Conservation (phyloP, 768 basidiomycete species). For the Paxillus ammoniavirescens region DNA sequence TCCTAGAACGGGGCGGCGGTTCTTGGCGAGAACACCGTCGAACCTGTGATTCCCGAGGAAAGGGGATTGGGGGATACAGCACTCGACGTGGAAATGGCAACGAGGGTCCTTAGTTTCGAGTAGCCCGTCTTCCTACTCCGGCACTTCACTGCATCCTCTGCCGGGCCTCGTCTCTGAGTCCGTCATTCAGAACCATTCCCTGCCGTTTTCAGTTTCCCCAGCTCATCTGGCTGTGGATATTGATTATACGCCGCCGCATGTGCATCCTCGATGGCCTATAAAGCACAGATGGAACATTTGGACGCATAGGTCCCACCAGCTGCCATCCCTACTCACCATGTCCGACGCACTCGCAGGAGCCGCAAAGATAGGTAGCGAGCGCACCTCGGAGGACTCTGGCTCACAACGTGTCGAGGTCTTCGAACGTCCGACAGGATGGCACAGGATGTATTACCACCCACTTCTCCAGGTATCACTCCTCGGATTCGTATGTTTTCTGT, state of each 20-base stretch:
- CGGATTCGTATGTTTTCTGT: constrained; percentile 63
- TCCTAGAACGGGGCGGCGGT: background rate
- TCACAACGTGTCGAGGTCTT: constrained; percentile 29
- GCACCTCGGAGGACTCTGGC: constrained; percentile 20
- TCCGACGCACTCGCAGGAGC: constrained; percentile 13
- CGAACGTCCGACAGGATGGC: constrained; percentile 51
- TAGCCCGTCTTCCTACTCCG: no score
- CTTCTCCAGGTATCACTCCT: constrained; percentile 44
- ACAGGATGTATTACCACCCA: constrained; percentile 56
- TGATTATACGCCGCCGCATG: no score
- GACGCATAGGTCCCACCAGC: no score
- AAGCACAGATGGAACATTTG: no score
- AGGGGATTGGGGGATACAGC: background rate
- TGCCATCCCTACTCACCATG: constrained; percentile 11
- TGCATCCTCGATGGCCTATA: no score
- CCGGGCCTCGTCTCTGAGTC: no score
- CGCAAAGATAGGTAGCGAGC: constrained; percentile 17
- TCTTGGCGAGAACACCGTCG: background rate
- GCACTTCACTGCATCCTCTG: no score
- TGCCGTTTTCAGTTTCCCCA: no score
- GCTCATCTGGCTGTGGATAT: no score
- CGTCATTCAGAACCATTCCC: no score
- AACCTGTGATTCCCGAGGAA: background rate
- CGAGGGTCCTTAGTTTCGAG: background rate
- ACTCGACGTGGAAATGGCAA: background rate